Conservation (phyloP, 2,329 filamentous ascomycete genomes). For the Didymella pomorum region DNA sequence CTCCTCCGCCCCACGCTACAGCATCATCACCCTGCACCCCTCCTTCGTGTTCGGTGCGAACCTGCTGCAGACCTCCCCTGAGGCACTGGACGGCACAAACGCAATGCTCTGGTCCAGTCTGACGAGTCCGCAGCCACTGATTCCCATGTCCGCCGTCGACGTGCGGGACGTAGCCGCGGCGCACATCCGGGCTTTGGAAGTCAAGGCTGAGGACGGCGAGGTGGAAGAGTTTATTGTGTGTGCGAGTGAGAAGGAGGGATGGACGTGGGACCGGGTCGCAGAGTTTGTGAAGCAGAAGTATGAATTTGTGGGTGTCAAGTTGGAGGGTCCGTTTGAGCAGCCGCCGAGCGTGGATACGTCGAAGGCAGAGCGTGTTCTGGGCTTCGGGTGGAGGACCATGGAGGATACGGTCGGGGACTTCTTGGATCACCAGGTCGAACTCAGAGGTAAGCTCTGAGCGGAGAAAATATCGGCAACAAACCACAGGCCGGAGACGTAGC, state of each 20-base stretch:
- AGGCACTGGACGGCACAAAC: conserved; percentile 31
- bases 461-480: too few species aligned
- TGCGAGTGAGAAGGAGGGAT: conserved; percentile 9
- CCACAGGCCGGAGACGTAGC: too few species aligned
- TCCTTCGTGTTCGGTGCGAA: conserved; percentile 36
- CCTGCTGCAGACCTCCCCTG: conserved; percentile 26
- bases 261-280: conserved; percentile 26
- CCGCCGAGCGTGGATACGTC: conserved; percentile 17
- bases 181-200: conserved; percentile 30
- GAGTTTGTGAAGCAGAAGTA: conserved; percentile 28
- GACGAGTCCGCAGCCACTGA: conserved; percentile 18
- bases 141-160: conserved; percentile 29
- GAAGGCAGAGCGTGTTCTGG: conserved; percentile 26
- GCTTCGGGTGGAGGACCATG: conserved; percentile 24
- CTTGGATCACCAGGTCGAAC: conserved; percentile 4
- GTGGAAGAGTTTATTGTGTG: conserved; percentile 14
- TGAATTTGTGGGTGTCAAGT: conserved; percentile 20
- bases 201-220: neutral
- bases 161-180: conserved; percentile 39
- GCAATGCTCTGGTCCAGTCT: conserved; percentile 25
- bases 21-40: conserved; percentile 36
- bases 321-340: conserved; percentile 13
- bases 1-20: conserved; percentile 30
- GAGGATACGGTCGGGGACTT: conserved; percentile 16
- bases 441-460: conserved; percentile 1